Evolutionary conservation across 2,329 filamentous ascomycete species (phyloP).

Genomic region (Arthroderma sp.): DNA sequence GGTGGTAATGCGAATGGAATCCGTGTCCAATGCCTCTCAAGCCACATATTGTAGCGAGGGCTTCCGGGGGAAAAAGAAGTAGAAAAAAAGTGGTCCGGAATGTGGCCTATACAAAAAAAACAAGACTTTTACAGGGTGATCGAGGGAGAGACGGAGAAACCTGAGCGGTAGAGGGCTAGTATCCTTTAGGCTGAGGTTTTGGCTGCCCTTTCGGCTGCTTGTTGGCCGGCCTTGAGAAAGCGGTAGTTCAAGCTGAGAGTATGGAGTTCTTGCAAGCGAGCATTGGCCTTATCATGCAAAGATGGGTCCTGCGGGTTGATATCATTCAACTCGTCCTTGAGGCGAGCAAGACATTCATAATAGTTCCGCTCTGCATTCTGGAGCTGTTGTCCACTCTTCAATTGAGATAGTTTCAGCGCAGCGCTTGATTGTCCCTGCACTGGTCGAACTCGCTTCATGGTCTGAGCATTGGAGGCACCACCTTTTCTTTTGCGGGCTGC

Average conservation of each 20-base stretch:
- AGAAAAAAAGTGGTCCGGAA: background rate
- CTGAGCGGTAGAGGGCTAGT: background rate
- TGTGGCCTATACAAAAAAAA: slow-evolving; percentile 1
- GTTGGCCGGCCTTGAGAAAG: slow-evolving; percentile 29
- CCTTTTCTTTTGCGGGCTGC: slow-evolving; percentile 26
- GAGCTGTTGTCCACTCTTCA: slow-evolving; percentile 27
- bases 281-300: slow-evolving; percentile 33
- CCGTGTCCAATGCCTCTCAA: too few species aligned
- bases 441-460: slow-evolving; percentile 32
- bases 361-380: slow-evolving; percentile 31
- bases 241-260: slow-evolving; percentile 31
- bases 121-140: background rate
- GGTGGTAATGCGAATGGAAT: too few species aligned
- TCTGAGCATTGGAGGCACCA: slow-evolving; percentile 23
- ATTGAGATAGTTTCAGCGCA: slow-evolving; percentile 21
- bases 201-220: slow-evolving; percentile 18
- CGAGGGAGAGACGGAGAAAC: background rate
- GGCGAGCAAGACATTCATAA: slow-evolving; percentile 27
- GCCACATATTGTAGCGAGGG: too few species aligned
- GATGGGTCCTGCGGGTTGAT: slow-evolving; percentile 29
- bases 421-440: slow-evolving; percentile 25
- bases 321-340: slow-evolving; percentile 26
- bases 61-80: background rate
- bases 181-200: background rate
- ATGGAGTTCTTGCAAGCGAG: slow-evolving; percentile 31